These are phyloP conservation scores for Elaeis guineensis DNA, from an alignment of 176 grass and related monocot genomes.

Conservation along the genomic window DNA sequence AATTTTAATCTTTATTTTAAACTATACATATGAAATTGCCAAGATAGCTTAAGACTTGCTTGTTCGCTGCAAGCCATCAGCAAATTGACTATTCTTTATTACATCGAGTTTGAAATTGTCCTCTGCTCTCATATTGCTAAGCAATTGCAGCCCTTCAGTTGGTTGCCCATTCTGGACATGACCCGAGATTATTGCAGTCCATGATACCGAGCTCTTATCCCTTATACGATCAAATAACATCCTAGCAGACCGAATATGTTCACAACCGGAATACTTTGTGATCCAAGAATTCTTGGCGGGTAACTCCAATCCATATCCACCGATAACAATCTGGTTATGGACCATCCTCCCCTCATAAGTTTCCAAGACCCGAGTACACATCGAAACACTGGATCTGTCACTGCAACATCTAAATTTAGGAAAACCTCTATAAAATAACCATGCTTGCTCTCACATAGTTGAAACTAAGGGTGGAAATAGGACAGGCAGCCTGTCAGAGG, in stretches of 20 bases:
- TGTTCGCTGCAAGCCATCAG: conserved; percentile 43
- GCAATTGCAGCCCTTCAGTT: conserved; percentile 46
- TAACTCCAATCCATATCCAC: conserved; percentile 39
- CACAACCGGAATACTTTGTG: conserved; percentile 62
- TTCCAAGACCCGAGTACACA: conserved; percentile 41
- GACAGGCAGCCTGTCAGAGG: no score
- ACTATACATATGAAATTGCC: conserved; percentile 54
- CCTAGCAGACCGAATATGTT: conserved; percentile 36
- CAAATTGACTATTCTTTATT: conserved; percentile 38
- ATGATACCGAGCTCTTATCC: conserved; percentile 65
- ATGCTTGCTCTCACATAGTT: no score
- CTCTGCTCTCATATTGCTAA: conserved; percentile 44
- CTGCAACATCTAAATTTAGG: conserved; percentile 33
- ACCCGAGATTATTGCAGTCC: conserved; percentile 55
- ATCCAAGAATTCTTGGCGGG: conserved; percentile 43
- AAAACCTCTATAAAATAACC: conserved; percentile 23
- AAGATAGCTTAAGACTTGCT: conserved; percentile 40
- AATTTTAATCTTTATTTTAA: conserved; percentile 20
- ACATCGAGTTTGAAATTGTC: conserved; percentile 40
- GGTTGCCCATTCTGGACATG: conserved; percentile 43
- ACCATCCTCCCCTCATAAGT: conserved; percentile 36
- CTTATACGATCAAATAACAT: conserved; percentile 36
- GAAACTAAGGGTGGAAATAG: no score
- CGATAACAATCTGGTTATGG: conserved; percentile 35
- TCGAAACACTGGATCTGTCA: conserved; percentile 45